Conservation (phyloP, 208 protist genomes). For the Leishmania arabica region DNA sequence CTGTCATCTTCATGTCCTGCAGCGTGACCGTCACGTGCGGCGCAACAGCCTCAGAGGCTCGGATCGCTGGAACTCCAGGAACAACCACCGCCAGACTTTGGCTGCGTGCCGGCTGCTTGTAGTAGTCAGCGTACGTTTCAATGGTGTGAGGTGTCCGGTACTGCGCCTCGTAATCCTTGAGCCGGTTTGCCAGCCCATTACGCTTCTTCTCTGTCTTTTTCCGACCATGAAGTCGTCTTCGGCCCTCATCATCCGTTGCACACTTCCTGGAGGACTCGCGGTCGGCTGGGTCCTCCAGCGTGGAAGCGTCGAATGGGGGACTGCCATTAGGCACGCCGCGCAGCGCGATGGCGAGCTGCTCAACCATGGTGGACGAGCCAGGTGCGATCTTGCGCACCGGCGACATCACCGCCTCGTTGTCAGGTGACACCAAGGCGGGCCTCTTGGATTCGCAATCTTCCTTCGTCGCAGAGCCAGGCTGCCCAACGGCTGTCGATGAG, state of each 20-base stretch:
- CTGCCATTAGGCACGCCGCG: background rate
- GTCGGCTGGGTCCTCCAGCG: background rate
- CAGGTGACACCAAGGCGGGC: background rate
- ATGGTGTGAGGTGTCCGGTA: conserved; percentile 39
- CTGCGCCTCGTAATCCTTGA: conserved; percentile 58
- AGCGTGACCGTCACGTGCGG: conserved; percentile 22
- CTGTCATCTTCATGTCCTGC: conserved; percentile 37
- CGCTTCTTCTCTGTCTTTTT: conserved; percentile 15
- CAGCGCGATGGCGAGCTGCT: conserved; percentile 10
- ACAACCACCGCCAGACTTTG: background rate
- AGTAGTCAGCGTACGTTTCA: conserved; percentile 78
- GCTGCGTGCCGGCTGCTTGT: conserved; percentile 26
- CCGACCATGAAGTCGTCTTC: background rate
- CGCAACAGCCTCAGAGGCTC: conserved; percentile 8
- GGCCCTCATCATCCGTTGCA: background rate
- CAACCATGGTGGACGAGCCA: background rate
- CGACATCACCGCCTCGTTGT: background rate
- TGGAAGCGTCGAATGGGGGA: background rate
- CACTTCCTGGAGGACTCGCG: background rate
- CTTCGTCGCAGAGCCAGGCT: too few species aligned
- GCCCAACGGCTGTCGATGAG: background rate
- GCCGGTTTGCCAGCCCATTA: conserved; percentile 31
- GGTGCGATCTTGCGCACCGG: background rate
- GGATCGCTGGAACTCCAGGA: conserved; percentile 5
- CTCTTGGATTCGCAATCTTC: background rate